Conservation (phyloP, 1,139 yeast genomes). For the Suhomyces anneliseae region DNA sequence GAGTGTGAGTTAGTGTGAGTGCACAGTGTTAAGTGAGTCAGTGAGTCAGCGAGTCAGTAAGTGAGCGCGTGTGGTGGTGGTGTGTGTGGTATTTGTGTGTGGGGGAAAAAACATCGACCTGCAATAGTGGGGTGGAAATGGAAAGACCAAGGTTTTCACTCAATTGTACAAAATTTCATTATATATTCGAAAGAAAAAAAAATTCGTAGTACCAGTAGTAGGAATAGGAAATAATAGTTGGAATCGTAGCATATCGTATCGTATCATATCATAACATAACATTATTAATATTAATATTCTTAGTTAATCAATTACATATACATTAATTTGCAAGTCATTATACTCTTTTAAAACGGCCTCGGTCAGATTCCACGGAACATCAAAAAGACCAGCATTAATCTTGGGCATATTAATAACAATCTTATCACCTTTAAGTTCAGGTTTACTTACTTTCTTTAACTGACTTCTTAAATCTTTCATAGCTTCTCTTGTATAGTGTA, state of each 20-base stretch:
- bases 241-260: no score
- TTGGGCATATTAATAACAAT: conserved; percentile 61
- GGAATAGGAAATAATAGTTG: no score
- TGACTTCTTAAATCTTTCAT: conserved; percentile 47
- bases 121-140: neutral
- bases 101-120: no score
- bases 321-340: conserved; percentile 33
- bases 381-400: conserved; percentile 78
- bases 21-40: no score
- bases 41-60: no score
- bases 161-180: no score
- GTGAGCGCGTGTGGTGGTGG: no score
- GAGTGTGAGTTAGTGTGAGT: no score
- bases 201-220: no score
- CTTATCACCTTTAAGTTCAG: conserved; percentile 17
- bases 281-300: neutral
- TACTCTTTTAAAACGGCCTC: conserved; percentile 44
- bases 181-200: no score
- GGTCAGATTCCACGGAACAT: conserved; percentile 75
- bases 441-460: conserved; percentile 21
- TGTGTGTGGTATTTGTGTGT: no score
- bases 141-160: no score
- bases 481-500: conserved; percentile 48
- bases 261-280: neutral
- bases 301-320: conserved; percentile 33